A percentile compares a stretch with the other conserved stretches of the same genome.
These are phyloP conservation scores for Carex pumila DNA, from an alignment of 176 grass and related monocot species.

Conservation along the genomic window DNA sequence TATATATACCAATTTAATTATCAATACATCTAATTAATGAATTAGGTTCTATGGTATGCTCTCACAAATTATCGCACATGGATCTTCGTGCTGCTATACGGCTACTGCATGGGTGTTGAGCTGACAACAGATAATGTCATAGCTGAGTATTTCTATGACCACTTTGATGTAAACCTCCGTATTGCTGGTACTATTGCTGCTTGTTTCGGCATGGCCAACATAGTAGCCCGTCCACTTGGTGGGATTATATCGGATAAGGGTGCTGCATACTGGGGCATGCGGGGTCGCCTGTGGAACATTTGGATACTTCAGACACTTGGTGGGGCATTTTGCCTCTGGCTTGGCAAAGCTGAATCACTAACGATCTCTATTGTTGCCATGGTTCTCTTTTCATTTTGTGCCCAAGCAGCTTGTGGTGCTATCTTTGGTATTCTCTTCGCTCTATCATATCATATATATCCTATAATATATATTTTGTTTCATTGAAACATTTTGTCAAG, in stretches of 20 bases:
- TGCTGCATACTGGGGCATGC: slow-evolving; percentile 53
- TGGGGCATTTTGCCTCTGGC: slow-evolving; percentile 66
- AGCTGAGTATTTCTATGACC: slow-evolving; percentile 76
- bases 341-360: slow-evolving; percentile 33
- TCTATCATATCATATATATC: not conserved
- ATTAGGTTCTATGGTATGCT: slow-evolving; percentile 44
- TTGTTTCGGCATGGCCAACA: slow-evolving; percentile 88
- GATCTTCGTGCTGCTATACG: slow-evolving; percentile 81
- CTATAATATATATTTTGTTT: not conserved
- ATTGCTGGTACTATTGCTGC: slow-evolving; percentile 68
- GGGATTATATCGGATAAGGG: slow-evolving; percentile 56
- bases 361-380: slow-evolving; percentile 51
- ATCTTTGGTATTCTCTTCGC: slow-evolving; percentile 35
- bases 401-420: slow-evolving; percentile 72
- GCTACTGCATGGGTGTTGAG: slow-evolving; percentile 87
- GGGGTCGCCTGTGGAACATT: slow-evolving; percentile 73
- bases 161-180: slow-evolving; percentile 65
- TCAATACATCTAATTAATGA: not conserved
- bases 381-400: slow-evolving; percentile 81
- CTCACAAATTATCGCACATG: slow-evolving; percentile 77
- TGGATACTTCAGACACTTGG: slow-evolving; percentile 87
- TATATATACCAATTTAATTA: too few species aligned
- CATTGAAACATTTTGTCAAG: not conserved
- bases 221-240: slow-evolving; percentile 50
- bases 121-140: slow-evolving; percentile 90